Evolutionary conservation across 352 stramenopile genomes (phyloP), one percentile per base, ranked within the genome.

Genomic region (Peronosclerospora sorghi): DNA sequence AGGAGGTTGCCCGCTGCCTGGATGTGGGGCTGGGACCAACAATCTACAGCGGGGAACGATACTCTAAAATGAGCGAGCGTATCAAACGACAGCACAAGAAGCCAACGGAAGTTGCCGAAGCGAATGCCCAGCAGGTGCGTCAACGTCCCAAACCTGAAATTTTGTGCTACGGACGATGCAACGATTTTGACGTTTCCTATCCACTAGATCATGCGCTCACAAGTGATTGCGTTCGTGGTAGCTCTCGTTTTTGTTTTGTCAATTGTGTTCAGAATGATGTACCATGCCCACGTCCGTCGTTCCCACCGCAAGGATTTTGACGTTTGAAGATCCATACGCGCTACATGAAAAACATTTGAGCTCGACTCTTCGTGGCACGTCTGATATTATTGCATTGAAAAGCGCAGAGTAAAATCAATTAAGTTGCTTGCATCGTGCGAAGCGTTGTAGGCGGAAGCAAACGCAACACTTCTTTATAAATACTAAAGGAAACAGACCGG

Each of bases 51-150:
- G 77, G 77, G 44, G 77, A 87, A 56, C 72, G 77, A 41, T 90
- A 85, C 56, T 71, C 65, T 41, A 90, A 90, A 62, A 80, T 83
- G 65, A 85, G 70, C 41, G 78, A 90, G 64, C 70, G 78, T 1
- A 47, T 87, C 13, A 83, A 83, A 59, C 78, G 78, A n/a, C 71
- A 80, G 55, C 54, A 83, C 35, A 71, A 67, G 42, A 70, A 59
- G 17, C 44, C 56, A 12, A 52, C 61, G 4, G 62, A 83, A 19
- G 41, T 77, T 3, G 49, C 58, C 12, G 58, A 62, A n/a, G 48
- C 51, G 35, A 68, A 48, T n/a, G 42, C 57, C 1, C 45, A 64
- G 32, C 46, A 58, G 50, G 72, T 84, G 18, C 20, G 71, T 59
- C 12, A 32, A 24, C 35, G 5, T 23, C 15, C 19, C 3, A 21